Base-by-base conservation (phyloP, 495 filamentous ascomycete species). In the Penicillium angulare region DNA sequence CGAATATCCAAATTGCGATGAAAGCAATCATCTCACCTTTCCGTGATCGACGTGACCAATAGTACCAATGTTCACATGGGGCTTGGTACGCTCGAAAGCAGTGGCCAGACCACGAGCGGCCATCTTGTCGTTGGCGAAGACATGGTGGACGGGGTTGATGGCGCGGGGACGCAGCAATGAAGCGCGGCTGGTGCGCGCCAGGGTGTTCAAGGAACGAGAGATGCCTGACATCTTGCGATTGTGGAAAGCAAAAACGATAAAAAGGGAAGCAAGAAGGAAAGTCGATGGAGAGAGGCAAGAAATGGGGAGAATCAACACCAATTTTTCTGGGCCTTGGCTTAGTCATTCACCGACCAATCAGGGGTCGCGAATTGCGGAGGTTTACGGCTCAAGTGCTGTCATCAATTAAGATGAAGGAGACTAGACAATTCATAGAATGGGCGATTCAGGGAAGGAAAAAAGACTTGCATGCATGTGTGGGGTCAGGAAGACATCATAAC, bases 41-140 rank as follows among this genome's bases (percentile, higher is more conserved):
- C 93, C 93, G 74, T 98, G 93, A 82, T 98, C 93, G 71, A 98
- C 93, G 77, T 98, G 93, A 55, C 93, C 93, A 76, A 98, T 98
- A 57, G 93, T 98, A 71, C 90, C 93, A 64, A 98, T 92, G 75
- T 98, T 98, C 55, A 97, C 91, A 66, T 98, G 93, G 44, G 95
- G 93, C 79, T 97, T 98, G 66, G 78, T 87, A 55, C 93, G 84
- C 81, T 95, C 82, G 68, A 87, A 98, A 57, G 82, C 86, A 44
- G 83, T 79, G 43, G 89, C 91, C 63, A 93, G 84, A 58, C 82
- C 79, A 61, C 89, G 79, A 58, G 75, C 78, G 68, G 83, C 74
- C 73, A 86, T 84, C 65, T 82, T 78, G 63, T 85, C 78, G 55
- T 76, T 77, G 55, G 79, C 79, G 51, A 89, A 79, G 66, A 85